These are phyloP conservation scores for Tetrahymena malaccensis DNA, from an alignment of 73 alveolate genomes.

Conservation along the genomic window DNA sequence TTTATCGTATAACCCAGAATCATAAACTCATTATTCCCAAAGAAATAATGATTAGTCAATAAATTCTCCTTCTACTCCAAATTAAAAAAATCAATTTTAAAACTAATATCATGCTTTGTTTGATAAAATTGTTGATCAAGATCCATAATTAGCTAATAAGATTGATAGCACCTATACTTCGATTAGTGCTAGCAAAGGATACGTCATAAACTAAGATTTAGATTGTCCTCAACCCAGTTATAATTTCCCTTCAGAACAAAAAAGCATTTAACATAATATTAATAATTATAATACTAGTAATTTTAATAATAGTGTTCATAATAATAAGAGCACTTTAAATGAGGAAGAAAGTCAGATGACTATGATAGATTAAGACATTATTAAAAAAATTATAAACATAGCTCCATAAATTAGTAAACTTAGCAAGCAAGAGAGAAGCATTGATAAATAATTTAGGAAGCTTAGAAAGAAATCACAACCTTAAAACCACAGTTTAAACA, in stretches of 20 bases:
- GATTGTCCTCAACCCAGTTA: background rate
- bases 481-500: background rate
- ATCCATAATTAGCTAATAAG: background rate
- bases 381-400: background rate
- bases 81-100: background rate
- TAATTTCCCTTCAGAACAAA: background rate
- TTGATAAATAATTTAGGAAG: background rate
- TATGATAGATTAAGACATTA: background rate
- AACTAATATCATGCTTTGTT: background rate
- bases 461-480: background rate
- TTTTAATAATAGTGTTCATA: background rate
- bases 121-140: background rate
- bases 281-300: background rate
- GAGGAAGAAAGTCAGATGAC: background rate
- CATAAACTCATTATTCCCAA: background rate
- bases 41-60: background rate
- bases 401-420: background rate
- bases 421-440: background rate
- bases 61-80: background rate
- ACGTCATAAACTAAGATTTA: background rate
- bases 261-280: background rate
- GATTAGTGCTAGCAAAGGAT: background rate
- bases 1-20: background rate
- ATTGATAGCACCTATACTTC: background rate
- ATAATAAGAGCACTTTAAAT: background rate